These are phyloP conservation scores for Heliocybe sulcata DNA, from an alignment of 1,284 basidiomycete species.

Conservation along the genomic window DNA sequence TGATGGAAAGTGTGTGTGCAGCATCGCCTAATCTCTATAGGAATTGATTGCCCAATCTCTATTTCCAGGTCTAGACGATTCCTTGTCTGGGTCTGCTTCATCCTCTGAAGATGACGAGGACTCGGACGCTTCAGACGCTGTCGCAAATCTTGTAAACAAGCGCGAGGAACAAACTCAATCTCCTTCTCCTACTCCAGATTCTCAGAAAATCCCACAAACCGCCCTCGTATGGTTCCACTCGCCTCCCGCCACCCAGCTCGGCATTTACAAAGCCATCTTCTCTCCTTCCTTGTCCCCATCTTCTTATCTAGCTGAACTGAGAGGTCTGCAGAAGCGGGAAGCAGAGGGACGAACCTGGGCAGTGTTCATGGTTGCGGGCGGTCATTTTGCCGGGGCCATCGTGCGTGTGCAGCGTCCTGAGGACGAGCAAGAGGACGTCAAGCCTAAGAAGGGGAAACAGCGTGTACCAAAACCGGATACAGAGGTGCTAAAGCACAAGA, in stretches of 20 bases:
- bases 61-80: conserved; percentile 75
- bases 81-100: conserved; percentile 83
- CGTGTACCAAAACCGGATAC: conserved; percentile 59
- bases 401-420: conserved; percentile 59
- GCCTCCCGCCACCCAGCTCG: conserved; percentile 80
- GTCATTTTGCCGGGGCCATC: conserved; percentile 94
- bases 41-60: not conserved
- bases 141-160: conserved; percentile 63
- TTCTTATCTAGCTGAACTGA: conserved; percentile 51
- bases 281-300: conserved; percentile 35
- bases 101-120: conserved; percentile 47
- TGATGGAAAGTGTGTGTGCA: conserved; percentile 69
- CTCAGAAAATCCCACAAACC: conserved; percentile 49
- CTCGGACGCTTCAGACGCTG: conserved; percentile 55
- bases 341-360: conserved; percentile 79
- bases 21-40: not conserved
- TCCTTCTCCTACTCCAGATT: conserved; percentile 33
- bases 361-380: conserved; percentile 93
- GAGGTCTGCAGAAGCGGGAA: conserved; percentile 55
- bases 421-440: conserved; percentile 29
- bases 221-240: conserved; percentile 89
- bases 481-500: conserved; percentile 87
- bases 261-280: conserved; percentile 78
- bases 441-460: conserved; percentile 49
- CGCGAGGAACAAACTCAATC: conserved; percentile 41